Percentiles rank a stretch among this genome's conserved stretches.
Evolutionary conservation across 441 rosid species (phyloP).

Genomic region (Arabidopsis lyrata): DNA sequence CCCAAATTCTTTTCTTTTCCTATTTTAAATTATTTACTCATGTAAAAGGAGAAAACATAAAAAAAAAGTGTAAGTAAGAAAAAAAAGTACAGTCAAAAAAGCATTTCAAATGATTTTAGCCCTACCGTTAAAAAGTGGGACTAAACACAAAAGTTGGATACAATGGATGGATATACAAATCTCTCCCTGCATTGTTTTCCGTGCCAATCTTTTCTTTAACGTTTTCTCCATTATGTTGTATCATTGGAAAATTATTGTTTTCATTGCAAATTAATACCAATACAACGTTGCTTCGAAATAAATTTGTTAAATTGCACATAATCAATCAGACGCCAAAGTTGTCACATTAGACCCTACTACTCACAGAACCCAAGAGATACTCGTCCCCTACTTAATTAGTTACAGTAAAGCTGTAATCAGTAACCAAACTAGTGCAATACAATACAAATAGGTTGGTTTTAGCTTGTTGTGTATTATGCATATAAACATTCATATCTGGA

Average conservation of each 20-base stretch:
- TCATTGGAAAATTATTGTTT: slow-evolving; percentile 24
- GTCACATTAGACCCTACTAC: slow-evolving; percentile 12
- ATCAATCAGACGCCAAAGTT: slow-evolving; percentile 17
- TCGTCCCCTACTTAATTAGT: neutral
- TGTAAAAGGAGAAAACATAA: neutral
- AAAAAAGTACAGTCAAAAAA: slow-evolving; percentile 38
- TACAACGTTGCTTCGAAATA: neutral
- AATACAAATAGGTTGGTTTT: neutral
- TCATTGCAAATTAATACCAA: slow-evolving; percentile 22
- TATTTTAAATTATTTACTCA: neutral
- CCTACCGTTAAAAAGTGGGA: slow-evolving; percentile 25
- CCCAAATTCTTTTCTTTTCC: too few relatives aligned
- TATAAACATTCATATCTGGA: neutral
- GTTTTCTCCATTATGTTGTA: slow-evolving; percentile 37
- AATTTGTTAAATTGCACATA: neutral
- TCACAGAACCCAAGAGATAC: neutral
- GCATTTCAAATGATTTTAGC: slow-evolving; percentile 36
- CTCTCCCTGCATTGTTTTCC: slow-evolving; percentile 42
- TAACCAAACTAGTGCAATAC: neutral
- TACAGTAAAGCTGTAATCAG: neutral
- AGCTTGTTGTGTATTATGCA: neutral
- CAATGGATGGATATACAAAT: slow-evolving; percentile 14
- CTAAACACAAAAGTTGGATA: slow-evolving; percentile 22
- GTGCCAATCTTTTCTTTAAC: slow-evolving; percentile 41
- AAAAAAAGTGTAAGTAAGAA: neutral